Percentiles rank a stretch among this genome's conserved stretches.
Conservation (phyloP, 164 flowering plant species). For the Vitis rotundifolia region DNA sequence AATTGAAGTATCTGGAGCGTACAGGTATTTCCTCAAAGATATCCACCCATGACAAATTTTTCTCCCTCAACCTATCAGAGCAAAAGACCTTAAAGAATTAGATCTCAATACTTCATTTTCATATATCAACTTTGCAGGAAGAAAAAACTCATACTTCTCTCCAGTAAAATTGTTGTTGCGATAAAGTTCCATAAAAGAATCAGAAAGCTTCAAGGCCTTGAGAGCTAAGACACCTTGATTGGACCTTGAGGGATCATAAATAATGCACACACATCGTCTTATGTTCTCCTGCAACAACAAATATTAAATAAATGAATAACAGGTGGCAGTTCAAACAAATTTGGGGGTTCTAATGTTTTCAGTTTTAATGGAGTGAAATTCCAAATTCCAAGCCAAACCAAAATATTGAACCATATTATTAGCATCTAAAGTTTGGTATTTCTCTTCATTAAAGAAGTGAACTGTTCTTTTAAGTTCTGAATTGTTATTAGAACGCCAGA, state of each 20-base stretch:
- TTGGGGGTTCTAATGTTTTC: neutral
- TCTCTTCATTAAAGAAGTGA: no score
- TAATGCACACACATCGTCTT: constrained; percentile 92
- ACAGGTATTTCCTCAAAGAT: constrained; percentile 99
- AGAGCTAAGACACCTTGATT: constrained; percentile 91
- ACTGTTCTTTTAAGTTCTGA: no score
- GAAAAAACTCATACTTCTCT: constrained; percentile 68
- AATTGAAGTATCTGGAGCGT: constrained; percentile 28
- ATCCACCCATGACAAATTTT: constrained; percentile 93
- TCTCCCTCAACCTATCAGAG: constrained; percentile 82
- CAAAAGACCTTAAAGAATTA: constrained; percentile 17
- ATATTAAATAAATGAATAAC: neutral
- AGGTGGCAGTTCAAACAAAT: neutral
- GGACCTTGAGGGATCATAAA: constrained; percentile 91
- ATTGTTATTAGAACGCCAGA: neutral
- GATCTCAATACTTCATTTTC: neutral
- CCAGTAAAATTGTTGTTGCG: constrained; percentile 84
- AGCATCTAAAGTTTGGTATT: no score
- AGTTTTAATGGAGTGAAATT: no score
- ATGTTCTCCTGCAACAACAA: constrained; percentile 79
- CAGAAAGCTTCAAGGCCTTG: constrained; percentile 96
- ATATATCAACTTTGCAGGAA: neutral
- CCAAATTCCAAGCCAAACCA: no score
- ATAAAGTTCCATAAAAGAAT: constrained; percentile 95
- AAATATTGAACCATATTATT: no score